Evolutionary conservation across 1,139 yeast genomes (phyloP).

Genomic region (Candida tropicalis): DNA sequence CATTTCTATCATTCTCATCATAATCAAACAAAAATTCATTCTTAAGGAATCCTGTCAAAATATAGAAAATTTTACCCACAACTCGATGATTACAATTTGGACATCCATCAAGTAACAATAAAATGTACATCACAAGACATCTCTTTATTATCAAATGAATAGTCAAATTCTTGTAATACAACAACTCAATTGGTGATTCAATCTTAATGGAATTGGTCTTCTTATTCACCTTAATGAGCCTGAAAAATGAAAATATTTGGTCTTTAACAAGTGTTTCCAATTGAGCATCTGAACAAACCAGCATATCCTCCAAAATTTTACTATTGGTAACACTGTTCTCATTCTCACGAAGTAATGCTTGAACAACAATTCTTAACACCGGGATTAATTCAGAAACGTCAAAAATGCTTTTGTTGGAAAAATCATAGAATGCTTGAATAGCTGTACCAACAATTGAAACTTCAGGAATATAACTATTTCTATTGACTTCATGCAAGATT

Average conservation of each 20-base stretch:
- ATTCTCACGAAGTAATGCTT: conserved; percentile 26
- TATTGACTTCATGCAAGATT: conserved; percentile 43
- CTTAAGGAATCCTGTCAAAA: conserved; percentile 43
- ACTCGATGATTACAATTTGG: conserved; percentile 20
- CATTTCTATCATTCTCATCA: conserved; percentile 35
- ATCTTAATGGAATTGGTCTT: conserved; percentile 29
- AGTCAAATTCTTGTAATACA: conserved; percentile 47
- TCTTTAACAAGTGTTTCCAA: conserved; percentile 26
- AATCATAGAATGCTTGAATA: conserved; percentile 36
- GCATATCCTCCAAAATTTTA: conserved; percentile 20
- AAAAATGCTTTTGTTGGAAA: conserved; percentile 24
- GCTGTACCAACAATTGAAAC: conserved; percentile 43
- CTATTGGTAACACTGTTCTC: conserved; percentile 24
- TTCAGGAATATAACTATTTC: conserved; percentile 39
- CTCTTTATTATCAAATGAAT: conserved; percentile 44
- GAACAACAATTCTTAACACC: conserved; percentile 26
- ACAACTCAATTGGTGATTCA: conserved; percentile 42
- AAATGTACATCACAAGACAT: conserved; percentile 37
- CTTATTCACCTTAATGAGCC: conserved; percentile 35
- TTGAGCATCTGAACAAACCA: conserved; percentile 20
- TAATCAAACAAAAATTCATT: conserved; percentile 50
- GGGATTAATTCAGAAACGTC: conserved; percentile 33
- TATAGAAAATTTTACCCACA: conserved; percentile 33
- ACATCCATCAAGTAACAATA: conserved; percentile 21
- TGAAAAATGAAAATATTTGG: conserved; percentile 38